Base-by-base conservation (phyloP, 495 filamentous ascomycete genomes). In the Penicillium waksmanii region DNA sequence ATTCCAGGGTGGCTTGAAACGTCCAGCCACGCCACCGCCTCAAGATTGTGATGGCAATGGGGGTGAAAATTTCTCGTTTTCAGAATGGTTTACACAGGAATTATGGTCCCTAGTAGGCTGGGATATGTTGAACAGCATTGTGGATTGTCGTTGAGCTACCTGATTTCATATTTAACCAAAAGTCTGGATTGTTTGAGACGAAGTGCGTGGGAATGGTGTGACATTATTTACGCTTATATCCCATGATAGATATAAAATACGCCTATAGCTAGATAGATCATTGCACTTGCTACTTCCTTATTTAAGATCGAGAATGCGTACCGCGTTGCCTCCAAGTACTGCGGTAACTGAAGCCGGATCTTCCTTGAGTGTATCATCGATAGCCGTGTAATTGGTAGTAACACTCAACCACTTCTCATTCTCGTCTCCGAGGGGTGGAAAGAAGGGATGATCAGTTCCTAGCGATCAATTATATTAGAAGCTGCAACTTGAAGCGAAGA, bases 371-470 rank as follows among this genome's bases (percentile, higher is more conserved):
- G 84, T 82, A 38, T 74, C 77, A 51, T 79, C 65, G 31, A 97
- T 89, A 0, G 92, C 91, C 38, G 82, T 73, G 56, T 85, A 88
- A 66, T 97, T 98, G 7, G 84, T 85, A 43, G 76, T 84, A 15
- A 96, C 92, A 74, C 94, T 98, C 58, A 84, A 78, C 94, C 94
- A 98, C 62, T 88, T 79, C 43, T 80, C 80, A 54, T 84, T 82
- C 21, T 78, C 70, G 42, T 82, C 79, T 25, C 78, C 78, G 13
- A 96, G 64, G 1, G 93, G 93, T 34, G 94, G 94, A 73, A 97
- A 98, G 76, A 98, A 98, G 0, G 94, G 94, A 75, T 97, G 91
- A 72, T 97, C 94, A 3, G 92, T 96, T 18, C 90, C 84, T 85
- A 53, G 25, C 13, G 49, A 34, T 11, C n/a, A 6, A 55, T 70